Base-by-base conservation (phyloP, 495 filamentous ascomycete species). In the Aspergillus baeticus region DNA sequence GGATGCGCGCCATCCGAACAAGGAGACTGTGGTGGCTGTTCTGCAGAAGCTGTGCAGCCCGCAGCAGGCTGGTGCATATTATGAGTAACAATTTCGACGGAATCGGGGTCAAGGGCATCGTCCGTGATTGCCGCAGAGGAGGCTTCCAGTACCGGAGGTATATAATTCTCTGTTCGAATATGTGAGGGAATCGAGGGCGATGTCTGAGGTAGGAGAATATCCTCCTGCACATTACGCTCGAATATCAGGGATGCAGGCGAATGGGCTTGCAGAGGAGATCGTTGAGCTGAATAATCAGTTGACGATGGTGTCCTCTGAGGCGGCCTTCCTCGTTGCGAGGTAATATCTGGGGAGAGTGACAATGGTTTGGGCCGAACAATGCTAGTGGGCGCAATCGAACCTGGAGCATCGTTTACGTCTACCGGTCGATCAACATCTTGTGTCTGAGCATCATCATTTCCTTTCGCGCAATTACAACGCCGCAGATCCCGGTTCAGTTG, bases 131-230 rank as follows among this genome's bases (percentile, higher is more conserved):
- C 54, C 10, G 26, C 54, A 43, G 54, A 57, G 18, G 54, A 57
- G n/a, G 54, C 54, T 39, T 57, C 54, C 26, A 57, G 31, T 14
- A 57, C 54, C 17, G 54, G 45, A 31, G 54, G 54, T 11, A 57
- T 57, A 43, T 57, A 37, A n/a, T 57, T 50, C 45, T 57, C 54
- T n/a, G 54, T 57, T 43, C 54, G 37, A 44, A 57, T 57, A 57
- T 57, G 54, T 8, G 45, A 57, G 22, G 54, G 54, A 43, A 57
- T 57, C 23, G 54, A 42, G 21, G 54, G 54, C 15, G 54, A 57
- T 3, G 45, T 50, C 17, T 57, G 45, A 13, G 54, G 54, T 23
- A 57, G 43, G n/a, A 57, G 45, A 15, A 57, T 57, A 21, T 50
- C 54, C 43, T 57, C 54, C n/a, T 57, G 54, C n/a, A 57, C 54